Percentiles rank a stretch among this genome's conserved stretches.
These are phyloP conservation scores for Hypoxylon cercidicola DNA, from an alignment of 495 filamentous ascomycete species.

Conservation along the genomic window DNA sequence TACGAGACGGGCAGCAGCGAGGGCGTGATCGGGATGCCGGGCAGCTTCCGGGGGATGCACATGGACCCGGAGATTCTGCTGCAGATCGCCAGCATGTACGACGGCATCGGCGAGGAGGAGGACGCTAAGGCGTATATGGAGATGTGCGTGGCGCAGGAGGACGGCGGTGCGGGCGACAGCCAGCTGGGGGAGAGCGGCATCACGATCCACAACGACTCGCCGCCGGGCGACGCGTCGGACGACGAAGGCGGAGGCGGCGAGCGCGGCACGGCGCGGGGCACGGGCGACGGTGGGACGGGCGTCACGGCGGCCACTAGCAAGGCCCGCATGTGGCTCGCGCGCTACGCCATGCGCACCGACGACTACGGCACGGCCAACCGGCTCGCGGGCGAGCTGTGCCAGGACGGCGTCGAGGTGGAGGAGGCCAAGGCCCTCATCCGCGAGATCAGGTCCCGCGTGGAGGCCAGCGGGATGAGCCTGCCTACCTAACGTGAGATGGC, in stretches of 20 bases:
- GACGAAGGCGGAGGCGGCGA: conserved; percentile 59
- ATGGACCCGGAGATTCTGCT: conserved; percentile 91
- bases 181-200: conserved; percentile 60
- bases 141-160: conserved; percentile 89
- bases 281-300: conserved; percentile 68
- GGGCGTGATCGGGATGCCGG: conserved; percentile 49
- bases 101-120: conserved; percentile 75
- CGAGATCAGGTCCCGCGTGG: conserved; percentile 85
- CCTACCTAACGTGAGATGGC: conserved; percentile 1
- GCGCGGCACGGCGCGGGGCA: too few species aligned
- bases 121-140: conserved; percentile 96
- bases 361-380: conserved; percentile 81
- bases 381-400: conserved; percentile 87
- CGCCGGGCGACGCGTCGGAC: conserved; percentile 63
- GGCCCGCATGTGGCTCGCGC: conserved; percentile 93
- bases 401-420: conserved; percentile 97
- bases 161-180: conserved; percentile 58
- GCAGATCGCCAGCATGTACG: conserved; percentile 90
- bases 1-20: conserved; percentile 69
- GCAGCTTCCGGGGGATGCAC: conserved; percentile 55
- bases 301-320: conserved; percentile 90
- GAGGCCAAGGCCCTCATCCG: conserved; percentile 96
- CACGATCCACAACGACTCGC: conserved; percentile 56
- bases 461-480: conserved; percentile 53
- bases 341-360: conserved; percentile 76